phyloP scores from a whole-genome alignment of 495 filamentous ascomycete genomes.

The Daldinia bambusicola region DNA sequence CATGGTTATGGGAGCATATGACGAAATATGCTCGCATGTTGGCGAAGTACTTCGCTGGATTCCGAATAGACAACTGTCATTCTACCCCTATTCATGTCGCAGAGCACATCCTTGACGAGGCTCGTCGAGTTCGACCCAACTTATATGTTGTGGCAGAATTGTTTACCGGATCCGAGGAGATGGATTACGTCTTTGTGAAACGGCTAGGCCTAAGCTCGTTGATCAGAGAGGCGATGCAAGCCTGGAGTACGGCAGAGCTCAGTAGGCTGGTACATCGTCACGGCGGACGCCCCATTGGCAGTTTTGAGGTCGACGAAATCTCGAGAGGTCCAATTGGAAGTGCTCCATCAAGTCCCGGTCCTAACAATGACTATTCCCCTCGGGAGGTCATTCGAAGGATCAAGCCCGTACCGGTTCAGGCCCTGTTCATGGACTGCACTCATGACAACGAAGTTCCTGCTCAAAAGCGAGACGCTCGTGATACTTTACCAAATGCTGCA shows the following conservation, averaged over 20 bases:
- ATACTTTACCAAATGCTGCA: constrained; percentile 95
- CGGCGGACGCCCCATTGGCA: constrained; percentile 93
- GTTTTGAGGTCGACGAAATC: constrained; percentile 83
- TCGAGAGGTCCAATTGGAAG: constrained; percentile 46
- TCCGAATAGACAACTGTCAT: constrained; percentile 98
- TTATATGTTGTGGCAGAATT: constrained; percentile 94
- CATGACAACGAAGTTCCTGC: constrained; percentile 98
- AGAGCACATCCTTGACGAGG: constrained; percentile 92
- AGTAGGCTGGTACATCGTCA: constrained; percentile 94
- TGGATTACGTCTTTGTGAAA: constrained; percentile 95
- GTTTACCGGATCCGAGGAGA: constrained; percentile 94
- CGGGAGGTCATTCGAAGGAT: constrained; percentile 76
- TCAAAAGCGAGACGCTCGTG: constrained; percentile 92
- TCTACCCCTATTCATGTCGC: constrained; percentile 94
- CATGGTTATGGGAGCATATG: constrained; percentile 97
- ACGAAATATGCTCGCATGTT: constrained; percentile 89
- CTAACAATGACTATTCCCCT: constrained; percentile 41
- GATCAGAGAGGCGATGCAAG: constrained; percentile 97
- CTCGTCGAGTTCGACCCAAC: constrained; percentile 85
- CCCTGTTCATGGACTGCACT: constrained; percentile 98
- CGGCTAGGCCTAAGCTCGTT: constrained; percentile 88
- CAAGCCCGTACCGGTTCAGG: constrained; percentile 83
- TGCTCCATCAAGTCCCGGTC: constrained; percentile 37
- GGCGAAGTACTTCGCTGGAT: constrained; percentile 94
- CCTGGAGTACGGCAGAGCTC: constrained; percentile 93